These are phyloP conservation scores for Maudiozyma saulgeensis DNA, from an alignment of 805 yeast species.

Conservation along the genomic window DNA sequence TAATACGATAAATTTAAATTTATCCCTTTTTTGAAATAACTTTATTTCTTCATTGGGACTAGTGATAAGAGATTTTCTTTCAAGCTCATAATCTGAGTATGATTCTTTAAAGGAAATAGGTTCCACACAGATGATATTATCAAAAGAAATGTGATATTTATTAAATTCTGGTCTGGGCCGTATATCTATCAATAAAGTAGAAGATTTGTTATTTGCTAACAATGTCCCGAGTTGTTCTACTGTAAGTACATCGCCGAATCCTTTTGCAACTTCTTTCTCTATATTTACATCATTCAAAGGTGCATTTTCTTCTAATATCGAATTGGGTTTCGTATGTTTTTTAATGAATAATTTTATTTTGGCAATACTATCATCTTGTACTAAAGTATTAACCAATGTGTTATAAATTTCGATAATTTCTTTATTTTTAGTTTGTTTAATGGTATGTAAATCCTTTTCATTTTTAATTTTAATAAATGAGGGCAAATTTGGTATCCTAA, in stretches of 20 bases:
- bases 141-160: conserved; percentile 50
- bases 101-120: conserved; percentile 48
- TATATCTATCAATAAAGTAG: conserved; percentile 59
- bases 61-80: conserved; percentile 45
- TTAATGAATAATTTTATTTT: conserved; percentile 20
- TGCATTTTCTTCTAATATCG: neutral
- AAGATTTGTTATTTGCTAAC: neutral
- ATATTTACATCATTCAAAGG: neutral
- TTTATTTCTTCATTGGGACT: conserved; percentile 48
- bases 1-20: conserved; percentile 54
- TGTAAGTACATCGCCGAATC: conserved; percentile 8
- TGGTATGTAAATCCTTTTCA: conserved; percentile 4
- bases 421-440: conserved; percentile 9
- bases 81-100: conserved; percentile 58
- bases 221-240: neutral
- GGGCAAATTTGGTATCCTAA: conserved; percentile 20
- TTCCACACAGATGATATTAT: conserved; percentile 61
- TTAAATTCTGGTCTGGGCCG: conserved; percentile 54
- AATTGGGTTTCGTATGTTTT: conserved; percentile 6
- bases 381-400: conserved; percentile 22
- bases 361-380: conserved; percentile 23
- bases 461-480: conserved; percentile 19
- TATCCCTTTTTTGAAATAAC: conserved; percentile 43
- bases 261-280: neutral
- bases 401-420: conserved; percentile 27